phyloP scores from a whole-genome alignment of 495 filamentous ascomycete genomes.

The Collariella sp. region DNA sequence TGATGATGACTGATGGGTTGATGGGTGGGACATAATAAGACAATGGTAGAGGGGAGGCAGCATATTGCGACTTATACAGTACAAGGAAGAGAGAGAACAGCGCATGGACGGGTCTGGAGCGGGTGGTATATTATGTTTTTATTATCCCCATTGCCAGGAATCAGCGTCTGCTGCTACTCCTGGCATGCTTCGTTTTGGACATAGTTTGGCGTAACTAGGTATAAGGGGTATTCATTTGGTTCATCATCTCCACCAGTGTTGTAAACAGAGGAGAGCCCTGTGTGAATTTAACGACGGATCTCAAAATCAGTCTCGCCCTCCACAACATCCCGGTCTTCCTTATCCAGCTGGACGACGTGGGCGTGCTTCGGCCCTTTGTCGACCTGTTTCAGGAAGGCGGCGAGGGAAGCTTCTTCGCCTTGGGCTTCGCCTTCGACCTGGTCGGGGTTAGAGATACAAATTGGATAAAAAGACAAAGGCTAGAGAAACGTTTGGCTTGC shows the following conservation, averaged over 20 bases:
- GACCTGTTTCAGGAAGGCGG: constrained; percentile 65
- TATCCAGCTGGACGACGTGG: constrained; percentile 64
- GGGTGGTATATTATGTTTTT: not conserved
- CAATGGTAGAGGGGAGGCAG: not conserved
- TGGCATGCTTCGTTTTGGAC: not conserved
- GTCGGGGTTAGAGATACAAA: not conserved
- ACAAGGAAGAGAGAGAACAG: too few relatives aligned
- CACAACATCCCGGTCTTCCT: constrained; percentile 50
- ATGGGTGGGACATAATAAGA: not conserved
- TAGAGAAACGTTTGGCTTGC: too few relatives aligned
- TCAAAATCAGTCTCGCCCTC: constrained; percentile 59
- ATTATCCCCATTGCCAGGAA: too few relatives aligned
- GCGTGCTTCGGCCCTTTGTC: constrained; percentile 61
- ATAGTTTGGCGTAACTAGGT: not conserved
- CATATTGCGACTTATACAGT: not conserved
- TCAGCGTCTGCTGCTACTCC: too few relatives aligned
- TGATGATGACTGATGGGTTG: not conserved
- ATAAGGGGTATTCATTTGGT: not conserved
- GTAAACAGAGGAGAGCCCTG: too few relatives aligned
- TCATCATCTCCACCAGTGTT: too few relatives aligned
- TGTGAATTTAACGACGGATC: constrained; percentile 38
- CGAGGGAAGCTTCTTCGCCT: constrained; percentile 53
- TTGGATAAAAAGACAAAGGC: too few relatives aligned
- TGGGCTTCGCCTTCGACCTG: constrained; percentile 91
- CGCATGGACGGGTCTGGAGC: not conserved